phyloP scores from a whole-genome alignment of 2,329 filamentous ascomycete species.

The Fusarium vanettenii region DNA sequence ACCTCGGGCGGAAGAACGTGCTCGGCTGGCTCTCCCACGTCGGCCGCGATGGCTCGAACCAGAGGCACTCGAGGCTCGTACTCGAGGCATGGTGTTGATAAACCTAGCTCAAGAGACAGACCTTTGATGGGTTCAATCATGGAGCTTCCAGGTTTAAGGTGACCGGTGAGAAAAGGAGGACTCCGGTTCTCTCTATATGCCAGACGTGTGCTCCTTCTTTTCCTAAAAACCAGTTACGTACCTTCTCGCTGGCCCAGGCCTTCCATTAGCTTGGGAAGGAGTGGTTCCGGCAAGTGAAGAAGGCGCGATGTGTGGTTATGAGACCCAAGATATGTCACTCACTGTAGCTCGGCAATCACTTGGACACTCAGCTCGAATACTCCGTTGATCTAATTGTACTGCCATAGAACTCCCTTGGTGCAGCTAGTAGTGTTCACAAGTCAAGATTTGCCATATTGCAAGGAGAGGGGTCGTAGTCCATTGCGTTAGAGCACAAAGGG shows the following conservation, averaged over 20 bases:
- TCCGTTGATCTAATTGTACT: not conserved
- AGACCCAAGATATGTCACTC: not conserved
- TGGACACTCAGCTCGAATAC: not conserved
- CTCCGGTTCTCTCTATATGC: not conserved
- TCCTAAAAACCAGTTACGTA: not conserved
- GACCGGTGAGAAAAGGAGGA: not conserved
- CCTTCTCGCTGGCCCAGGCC: not conserved
- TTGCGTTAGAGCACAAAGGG: no score
- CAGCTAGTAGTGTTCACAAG: not conserved
- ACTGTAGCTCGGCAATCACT: not conserved
- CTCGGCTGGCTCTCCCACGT: conserved; percentile 4
- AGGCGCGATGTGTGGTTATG: not conserved
- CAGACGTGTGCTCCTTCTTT: not conserved
- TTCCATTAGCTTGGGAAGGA: not conserved
- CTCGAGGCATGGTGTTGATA: conserved; percentile 23
- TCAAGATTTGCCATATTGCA: not conserved
- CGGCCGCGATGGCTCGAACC: conserved; percentile 14
- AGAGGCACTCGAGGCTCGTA: conserved; percentile 10
- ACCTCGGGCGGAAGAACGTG: not conserved
- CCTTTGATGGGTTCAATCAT: not conserved
- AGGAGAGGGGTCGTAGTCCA: not conserved
- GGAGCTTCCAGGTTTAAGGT: not conserved
- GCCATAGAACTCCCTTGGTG: not conserved
- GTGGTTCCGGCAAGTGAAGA: not conserved
- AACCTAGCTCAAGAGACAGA: not conserved